Evolutionary conservation across 345 rosid genomes (phyloP), one percentile per base, ranked within the genome.

Genomic region (Gossypium anomalum): DNA sequence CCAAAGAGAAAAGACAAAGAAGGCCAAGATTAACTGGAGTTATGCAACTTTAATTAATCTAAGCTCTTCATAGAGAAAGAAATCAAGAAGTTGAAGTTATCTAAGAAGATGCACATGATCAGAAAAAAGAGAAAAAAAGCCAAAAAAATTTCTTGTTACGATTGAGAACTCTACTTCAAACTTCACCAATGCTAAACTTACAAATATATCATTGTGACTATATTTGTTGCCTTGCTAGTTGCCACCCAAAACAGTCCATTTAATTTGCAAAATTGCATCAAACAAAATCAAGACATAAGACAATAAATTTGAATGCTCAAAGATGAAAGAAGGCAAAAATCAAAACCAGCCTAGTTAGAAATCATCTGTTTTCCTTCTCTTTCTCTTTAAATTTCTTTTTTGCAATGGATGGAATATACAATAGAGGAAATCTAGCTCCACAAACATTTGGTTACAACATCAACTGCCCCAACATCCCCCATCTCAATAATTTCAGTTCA

Each of bases 61-160:
- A 27, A 51, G 25, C 72, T 49, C 58, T 49, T 25, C 58, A 25
- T 41, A 4, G 45, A 4, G 15, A 27, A 25, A 17, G 72, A 49
- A 68, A 68, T 19, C 72, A 25, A 25, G 44, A 25, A 68, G 44
- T 68, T 25, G 22, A 48, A 68, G 57, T 68, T 25, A 68, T 68
- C 44, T 13, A 49, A 48, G 5, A 20, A 48, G 20, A 67, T 14
- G 8, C 2, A 3, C 43, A 48, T 14, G 12, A 47, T 47, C 22
- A 22, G 1, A n/a, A 65, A 43, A 43, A 4, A 58, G 3, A 20
- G 38, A 4, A 4, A 34, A 34, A 34, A 34, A 5, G 41, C 41
- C 41, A 11, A 6, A 65, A 44, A 44, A 19, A 4, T 3, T 12
- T 19, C 71, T 29, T 14, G 11, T 15, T 47, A 67, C 8, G 38